Base-by-base conservation (phyloP, 192 early-diverging fungal species). In the Podila epicladia region DNA sequence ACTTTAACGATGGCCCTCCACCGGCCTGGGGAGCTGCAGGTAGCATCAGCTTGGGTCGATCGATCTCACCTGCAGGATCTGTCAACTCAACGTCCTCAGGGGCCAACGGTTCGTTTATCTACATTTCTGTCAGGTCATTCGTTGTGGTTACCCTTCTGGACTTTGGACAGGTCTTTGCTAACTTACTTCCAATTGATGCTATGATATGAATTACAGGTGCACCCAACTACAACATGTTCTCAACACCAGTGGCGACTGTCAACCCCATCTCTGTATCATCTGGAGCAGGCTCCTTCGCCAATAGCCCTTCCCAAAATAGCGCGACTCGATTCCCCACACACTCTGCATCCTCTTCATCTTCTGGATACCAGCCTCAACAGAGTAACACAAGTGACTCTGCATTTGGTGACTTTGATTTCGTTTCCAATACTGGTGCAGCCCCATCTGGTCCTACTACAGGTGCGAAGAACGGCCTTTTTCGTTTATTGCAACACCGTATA, bases 21-120 rank as follows among this genome's bases (percentile, higher is more conserved):
- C 65, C 66, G 22, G 67, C 74, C 0, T 83, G 74, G 74, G 75
- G 75, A 7, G 63, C 71, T 11, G 66, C 65, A 17, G 82, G 82
- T 57, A 69, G 65, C 51, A 83, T 83, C 66, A 82, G 48, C 35
- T 64, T 82, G 28, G 74, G 70, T 9, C 63, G 41, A 26, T 68
- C 61, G 4, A 53, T 26, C 24, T 68, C 63, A 17, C 38, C 74
- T 15, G 26, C 29, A 17, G 57, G 55, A 11, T 61, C 38, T 28
- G 28, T 26, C 20, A 37, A 38, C 24, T 53, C 57, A 7, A 32
- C 57, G 9, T 9, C 55, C 8, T 50, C 64, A 35, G 19, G 24
- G 0, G 41, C 60, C 58, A 82, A 32, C 62, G 50, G 38, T 55
- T 62, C 61, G 8, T 32, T 41, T 22, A 24, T 26, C 17, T 20